A percentile compares a stretch with the other conserved stretches of the same genome.
Conservation (phyloP, 1,284 basidiomycete species). For the Naganishia liquefaciens region DNA sequence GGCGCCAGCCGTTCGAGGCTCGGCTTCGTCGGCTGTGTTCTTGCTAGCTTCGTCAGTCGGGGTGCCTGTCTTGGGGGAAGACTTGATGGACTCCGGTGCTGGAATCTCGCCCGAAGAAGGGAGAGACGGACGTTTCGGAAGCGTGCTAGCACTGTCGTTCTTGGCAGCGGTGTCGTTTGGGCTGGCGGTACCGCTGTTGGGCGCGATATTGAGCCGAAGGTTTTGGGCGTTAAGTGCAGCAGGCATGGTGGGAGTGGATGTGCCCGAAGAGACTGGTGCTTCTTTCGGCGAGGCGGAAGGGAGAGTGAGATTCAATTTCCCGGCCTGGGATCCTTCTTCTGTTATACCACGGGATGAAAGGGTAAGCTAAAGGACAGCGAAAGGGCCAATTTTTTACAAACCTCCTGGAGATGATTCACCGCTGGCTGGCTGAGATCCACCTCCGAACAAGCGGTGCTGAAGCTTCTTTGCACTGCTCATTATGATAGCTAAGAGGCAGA, state of each 20-base stretch:
- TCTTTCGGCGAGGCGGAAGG: constrained; percentile 38
- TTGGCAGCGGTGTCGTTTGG: constrained; percentile 9
- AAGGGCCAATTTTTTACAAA: neutral
- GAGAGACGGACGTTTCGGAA: constrained; percentile 36
- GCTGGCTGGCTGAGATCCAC: constrained; percentile 30
- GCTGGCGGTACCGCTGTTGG: constrained; percentile 54
- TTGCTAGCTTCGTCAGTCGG: constrained; percentile 37
- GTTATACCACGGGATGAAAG: neutral
- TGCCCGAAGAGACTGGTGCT: constrained; percentile 16
- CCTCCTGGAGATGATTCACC: constrained; percentile 22
- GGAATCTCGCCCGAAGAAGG: constrained; percentile 31
- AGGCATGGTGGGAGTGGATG: constrained; percentile 44
- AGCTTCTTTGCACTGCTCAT: constrained; percentile 62
- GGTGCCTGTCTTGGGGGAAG: constrained; percentile 48
- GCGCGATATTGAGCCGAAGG: constrained; percentile 79
- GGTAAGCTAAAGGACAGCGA: neutral
- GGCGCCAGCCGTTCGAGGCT: constrained; percentile 19
- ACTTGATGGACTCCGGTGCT: constrained; percentile 51
- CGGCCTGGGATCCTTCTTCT: constrained; percentile 7
- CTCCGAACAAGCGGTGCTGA: constrained; percentile 73
- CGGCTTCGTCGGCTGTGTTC: constrained; percentile 3
- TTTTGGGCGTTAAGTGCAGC: constrained; percentile 42
- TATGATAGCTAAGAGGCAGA: constrained; percentile 4
- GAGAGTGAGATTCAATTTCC: constrained; percentile 22
- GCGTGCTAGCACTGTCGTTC: neutral